Percentiles rank a stretch among this genome's conserved stretches.
phyloP scores from a whole-genome alignment of 768 basidiomycete genomes.

The Calocera cornea region DNA sequence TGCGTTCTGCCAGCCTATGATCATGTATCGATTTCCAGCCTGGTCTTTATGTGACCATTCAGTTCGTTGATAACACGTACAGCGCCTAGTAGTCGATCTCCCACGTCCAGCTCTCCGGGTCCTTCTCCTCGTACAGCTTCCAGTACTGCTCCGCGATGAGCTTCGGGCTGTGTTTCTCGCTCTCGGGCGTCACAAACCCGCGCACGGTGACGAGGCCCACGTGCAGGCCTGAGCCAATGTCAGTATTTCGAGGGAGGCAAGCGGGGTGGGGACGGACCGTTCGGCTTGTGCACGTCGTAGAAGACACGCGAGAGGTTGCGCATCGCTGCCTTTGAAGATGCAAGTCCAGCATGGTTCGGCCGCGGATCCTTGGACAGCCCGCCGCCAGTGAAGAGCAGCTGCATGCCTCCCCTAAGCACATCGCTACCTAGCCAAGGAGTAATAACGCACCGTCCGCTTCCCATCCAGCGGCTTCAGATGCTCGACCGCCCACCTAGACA shows the following conservation, averaged over 20 bases:
- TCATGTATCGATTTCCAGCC: background rate
- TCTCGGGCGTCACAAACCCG: background rate
- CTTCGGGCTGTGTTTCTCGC: background rate
- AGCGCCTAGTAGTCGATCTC: background rate
- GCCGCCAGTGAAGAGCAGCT: constrained; percentile 1
- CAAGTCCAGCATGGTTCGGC: background rate
- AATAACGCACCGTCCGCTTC: background rate
- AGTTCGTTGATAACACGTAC: no score
- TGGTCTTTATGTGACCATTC: no score
- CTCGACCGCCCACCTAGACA: background rate
- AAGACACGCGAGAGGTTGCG: background rate
- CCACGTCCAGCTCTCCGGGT: background rate
- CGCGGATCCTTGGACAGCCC: background rate
- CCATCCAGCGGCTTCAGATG: background rate
- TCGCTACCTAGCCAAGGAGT: background rate
- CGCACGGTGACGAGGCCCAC: constrained; percentile 2
- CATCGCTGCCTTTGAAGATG: background rate
- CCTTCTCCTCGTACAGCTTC: constrained; percentile 2
- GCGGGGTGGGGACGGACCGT: background rate
- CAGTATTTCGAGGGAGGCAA: background rate
- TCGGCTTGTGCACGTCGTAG: constrained; percentile 1
- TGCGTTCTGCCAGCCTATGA: background rate
- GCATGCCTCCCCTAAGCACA: background rate
- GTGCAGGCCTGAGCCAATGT: background rate
- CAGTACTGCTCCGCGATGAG: background rate